Conservation (phyloP, 345 rosid genomes). For the Populus nigra region DNA sequence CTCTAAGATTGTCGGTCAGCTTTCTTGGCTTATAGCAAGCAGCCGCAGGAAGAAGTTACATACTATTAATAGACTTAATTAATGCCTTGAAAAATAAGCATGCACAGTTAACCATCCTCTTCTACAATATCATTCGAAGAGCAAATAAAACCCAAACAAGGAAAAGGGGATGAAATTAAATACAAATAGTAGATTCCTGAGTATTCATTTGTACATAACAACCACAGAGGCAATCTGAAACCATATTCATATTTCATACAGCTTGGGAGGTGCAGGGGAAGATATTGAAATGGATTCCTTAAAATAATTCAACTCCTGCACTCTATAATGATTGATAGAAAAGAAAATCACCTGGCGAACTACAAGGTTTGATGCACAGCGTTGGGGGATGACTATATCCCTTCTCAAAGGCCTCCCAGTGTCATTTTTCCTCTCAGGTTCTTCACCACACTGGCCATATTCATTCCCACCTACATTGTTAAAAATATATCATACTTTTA, state of each 20-base stretch:
- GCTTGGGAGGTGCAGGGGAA: not conserved
- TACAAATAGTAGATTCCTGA: not conserved
- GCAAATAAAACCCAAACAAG: not conserved
- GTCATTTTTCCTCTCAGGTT: slow-evolving; percentile 83
- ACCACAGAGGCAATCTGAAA: not conserved
- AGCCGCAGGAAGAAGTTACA: not conserved
- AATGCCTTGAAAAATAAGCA: not conserved
- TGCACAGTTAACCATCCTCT: not conserved
- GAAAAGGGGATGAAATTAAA: not conserved
- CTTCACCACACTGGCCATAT: slow-evolving; percentile 99
- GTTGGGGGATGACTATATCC: slow-evolving; percentile 87
- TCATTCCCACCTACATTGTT: slow-evolving; percentile 80
- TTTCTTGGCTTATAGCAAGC: not conserved
- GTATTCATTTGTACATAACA: not conserved
- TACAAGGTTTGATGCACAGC: slow-evolving; percentile 83
- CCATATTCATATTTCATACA: not conserved
- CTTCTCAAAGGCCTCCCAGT: slow-evolving; percentile 74
- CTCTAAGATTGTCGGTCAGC: not conserved
- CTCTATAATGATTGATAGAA: not conserved
- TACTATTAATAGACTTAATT: not conserved
- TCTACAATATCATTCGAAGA: not conserved
- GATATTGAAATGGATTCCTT: not conserved
- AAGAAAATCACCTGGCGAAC: slow-evolving; percentile 72
- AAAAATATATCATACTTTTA: slow-evolving; percentile 5
- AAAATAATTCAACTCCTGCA: not conserved